Base-by-base conservation (phyloP, 2,329 filamentous ascomycete genomes). In the Rasamsonia emersonii region DNA sequence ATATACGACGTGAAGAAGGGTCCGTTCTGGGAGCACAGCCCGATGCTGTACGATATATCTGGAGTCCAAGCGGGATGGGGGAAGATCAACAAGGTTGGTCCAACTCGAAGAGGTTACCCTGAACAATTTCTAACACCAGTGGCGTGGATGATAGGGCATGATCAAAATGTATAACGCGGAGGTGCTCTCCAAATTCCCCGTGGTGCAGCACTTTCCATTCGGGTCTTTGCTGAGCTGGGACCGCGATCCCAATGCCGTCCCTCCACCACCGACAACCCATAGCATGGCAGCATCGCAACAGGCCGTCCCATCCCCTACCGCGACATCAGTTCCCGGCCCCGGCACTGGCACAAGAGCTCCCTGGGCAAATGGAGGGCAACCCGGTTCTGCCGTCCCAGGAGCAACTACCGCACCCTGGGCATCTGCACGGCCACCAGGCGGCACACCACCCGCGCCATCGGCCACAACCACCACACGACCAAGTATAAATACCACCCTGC, bases 81-180 rank as follows among this genome's bases (percentile, higher is more conserved):
- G 20, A 98, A 98, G 67, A 94, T 98, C 51, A 96, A 98, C 61
- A 88, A 88, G 67, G 74, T 74, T 32, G 26, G 38, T 37, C 26
- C 9, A 10, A 11, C 4, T 26, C 20, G 23, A 9, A 29, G 14
- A 32, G 10, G 21, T 32, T 18, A 13, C 3, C 19, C 35, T 41
- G 11, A 38, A 18, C 24, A 18, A 7, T 35, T 3, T 10, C 3
- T 5, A n/a, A n/a, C n/a, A n/a, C n/a, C n/a, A n/a, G n/a, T n/a
- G n/a, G n/a, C 24, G 5, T 11, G 26, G 24, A 17, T 4, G 23
- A 2, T 15, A 82, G 79, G 91, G 91, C 31, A 96, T 98, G 91
- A 77, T 98, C 50, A 98, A 96, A 62, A 98, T 98, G 91, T 98
- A 89, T 64, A 86, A 93, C 45, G 91, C 85, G 11, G 91, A 98